A percentile compares a stretch with the other conserved stretches of the same genome.
Conservation (phyloP, 345 rosid species). For the Trapa bicornis region DNA sequence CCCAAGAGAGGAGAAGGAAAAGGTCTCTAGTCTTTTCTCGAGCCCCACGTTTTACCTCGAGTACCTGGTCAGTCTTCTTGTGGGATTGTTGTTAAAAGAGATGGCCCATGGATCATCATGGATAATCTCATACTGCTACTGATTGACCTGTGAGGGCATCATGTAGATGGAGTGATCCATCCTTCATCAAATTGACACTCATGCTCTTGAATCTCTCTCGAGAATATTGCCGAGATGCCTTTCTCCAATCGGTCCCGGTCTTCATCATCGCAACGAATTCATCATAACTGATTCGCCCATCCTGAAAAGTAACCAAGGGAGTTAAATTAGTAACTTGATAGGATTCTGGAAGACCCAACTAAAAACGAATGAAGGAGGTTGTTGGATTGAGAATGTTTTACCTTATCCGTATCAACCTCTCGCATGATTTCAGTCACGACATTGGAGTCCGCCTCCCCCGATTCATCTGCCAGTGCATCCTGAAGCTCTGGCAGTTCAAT, state of each 20-base stretch:
- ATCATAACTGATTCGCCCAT: constrained; percentile 75
- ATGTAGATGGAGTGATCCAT: constrained; percentile 85
- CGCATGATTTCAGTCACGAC: constrained; percentile 76
- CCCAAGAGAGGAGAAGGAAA: neutral
- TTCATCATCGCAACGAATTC: constrained; percentile 97
- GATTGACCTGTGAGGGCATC: constrained; percentile 76
- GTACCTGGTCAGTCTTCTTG: neutral
- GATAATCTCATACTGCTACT: constrained; percentile 36
- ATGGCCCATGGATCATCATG: neutral
- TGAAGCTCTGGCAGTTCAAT: constrained; percentile 71
- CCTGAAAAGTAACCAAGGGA: constrained; percentile 26
- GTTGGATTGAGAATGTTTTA: constrained; percentile 12
- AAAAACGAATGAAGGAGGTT: neutral
- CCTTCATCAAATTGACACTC: constrained; percentile 90
- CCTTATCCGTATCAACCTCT: constrained; percentile 96
- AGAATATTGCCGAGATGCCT: constrained; percentile 93
- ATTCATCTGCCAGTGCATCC: constrained; percentile 63
- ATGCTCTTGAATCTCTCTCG: constrained; percentile 94
- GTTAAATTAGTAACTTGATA: neutral
- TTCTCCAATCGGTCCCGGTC: constrained; percentile 98
- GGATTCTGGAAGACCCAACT: neutral
- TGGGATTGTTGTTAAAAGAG: neutral
- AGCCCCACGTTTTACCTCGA: neutral
- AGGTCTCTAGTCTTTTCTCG: neutral
- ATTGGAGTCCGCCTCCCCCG: constrained; percentile 47